Evolutionary conservation across 768 basidiomycete species (phyloP).

Genomic region (Podaxis sp.): DNA sequence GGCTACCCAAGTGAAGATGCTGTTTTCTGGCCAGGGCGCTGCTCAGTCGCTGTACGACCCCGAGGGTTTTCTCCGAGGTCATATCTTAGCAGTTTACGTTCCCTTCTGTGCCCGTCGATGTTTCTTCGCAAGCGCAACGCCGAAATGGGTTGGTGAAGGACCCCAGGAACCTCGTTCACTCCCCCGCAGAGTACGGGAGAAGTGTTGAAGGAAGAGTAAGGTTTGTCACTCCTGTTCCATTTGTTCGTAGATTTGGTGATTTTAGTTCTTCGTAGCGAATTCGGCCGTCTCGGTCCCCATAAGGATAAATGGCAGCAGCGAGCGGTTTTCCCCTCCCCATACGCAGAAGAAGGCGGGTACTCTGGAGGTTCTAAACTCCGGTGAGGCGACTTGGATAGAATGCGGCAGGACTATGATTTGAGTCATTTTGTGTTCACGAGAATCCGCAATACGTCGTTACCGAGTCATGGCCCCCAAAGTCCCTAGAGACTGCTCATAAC

Average conservation of each 20-base stretch:
- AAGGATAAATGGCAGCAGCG: background rate
- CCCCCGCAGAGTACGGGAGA: slow-evolving; percentile 7
- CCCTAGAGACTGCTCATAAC: background rate
- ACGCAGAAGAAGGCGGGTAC: slow-evolving; percentile 41
- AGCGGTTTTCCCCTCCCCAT: slow-evolving; percentile 41
- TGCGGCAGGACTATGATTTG: slow-evolving; percentile 8
- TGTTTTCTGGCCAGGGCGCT: background rate
- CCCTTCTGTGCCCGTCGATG: background rate
- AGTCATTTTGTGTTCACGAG: background rate
- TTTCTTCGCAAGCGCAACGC: background rate
- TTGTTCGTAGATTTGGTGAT: background rate
- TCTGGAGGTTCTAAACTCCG: background rate
- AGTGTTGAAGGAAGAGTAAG: background rate
- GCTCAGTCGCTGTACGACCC: background rate
- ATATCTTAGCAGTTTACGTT: background rate
- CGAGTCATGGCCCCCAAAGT: background rate
- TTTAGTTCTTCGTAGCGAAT: background rate
- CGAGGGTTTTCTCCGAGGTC: background rate
- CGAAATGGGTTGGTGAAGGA: background rate
- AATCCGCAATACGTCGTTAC: background rate
- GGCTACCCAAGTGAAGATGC: background rate
- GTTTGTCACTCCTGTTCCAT: background rate
- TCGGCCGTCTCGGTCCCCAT: background rate
- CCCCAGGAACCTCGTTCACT: background rate
- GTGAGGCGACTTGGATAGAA: background rate